These are phyloP conservation scores for Tranzscheliella williamsii DNA, from an alignment of 1,284 basidiomycete genomes.

Conservation along the genomic window DNA sequence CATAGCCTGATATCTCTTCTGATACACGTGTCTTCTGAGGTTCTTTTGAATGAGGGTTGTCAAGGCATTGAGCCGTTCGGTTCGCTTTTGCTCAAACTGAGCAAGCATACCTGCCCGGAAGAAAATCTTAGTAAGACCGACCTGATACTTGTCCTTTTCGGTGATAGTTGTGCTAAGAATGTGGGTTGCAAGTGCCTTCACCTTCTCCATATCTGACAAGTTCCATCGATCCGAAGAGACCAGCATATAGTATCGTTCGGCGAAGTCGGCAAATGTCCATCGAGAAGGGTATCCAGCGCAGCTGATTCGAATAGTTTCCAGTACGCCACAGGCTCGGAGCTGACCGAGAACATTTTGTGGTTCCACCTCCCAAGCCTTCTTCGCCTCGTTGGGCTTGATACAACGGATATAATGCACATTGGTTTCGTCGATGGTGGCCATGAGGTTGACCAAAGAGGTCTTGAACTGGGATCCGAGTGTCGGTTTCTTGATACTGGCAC, in stretches of 20 bases:
- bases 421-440: conserved; percentile 96
- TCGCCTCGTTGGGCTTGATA: conserved; percentile 98
- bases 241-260: conserved; percentile 98
- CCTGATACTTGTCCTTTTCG: conserved; percentile 94
- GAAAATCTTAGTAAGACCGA: conserved; percentile 96
- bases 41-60: conserved; percentile 98
- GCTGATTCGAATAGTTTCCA: conserved; percentile 98
- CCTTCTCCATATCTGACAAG: conserved; percentile 64
- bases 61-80: conserved; percentile 82
- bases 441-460: conserved; percentile 85
- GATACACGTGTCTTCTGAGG: conserved; percentile 80
- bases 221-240: conserved; percentile 82
- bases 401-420: conserved; percentile 99
- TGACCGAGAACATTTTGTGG: conserved; percentile 95
- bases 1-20: conserved; percentile 77
- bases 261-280: conserved; percentile 98
- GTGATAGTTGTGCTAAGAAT: conserved; percentile 85
- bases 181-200: conserved; percentile 71
- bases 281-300: conserved; percentile 98
- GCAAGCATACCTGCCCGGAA: conserved; percentile 99
- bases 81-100: conserved; percentile 87
- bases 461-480: conserved; percentile 99
- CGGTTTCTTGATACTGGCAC: conserved; percentile 79
- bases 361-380: conserved; percentile 94
- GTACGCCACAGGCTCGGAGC: conserved; percentile 94